Conservation (phyloP, 192 early-diverging fungal species). For the Helicostylum pulchrum region DNA sequence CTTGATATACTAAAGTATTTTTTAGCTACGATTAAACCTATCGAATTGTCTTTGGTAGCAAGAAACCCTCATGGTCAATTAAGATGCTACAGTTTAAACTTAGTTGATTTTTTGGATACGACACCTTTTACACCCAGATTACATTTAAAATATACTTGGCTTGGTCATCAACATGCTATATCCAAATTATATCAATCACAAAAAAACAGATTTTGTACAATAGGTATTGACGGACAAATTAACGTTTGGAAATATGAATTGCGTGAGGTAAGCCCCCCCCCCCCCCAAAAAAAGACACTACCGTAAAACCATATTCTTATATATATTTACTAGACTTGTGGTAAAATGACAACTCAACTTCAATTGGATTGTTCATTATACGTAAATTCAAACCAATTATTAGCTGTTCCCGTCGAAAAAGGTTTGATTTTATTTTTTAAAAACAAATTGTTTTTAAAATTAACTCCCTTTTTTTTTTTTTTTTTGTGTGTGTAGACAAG, state of each 20-base stretch:
- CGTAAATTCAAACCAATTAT: background rate
- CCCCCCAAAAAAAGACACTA: no score
- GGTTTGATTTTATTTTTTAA: background rate
- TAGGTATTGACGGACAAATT: slow-evolving; percentile 50
- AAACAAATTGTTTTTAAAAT: no score
- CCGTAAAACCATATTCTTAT: background rate
- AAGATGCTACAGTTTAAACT: slow-evolving; percentile 65
- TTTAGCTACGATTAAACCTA: slow-evolving; percentile 42
- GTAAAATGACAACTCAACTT: slow-evolving; percentile 17
- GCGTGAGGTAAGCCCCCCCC: slow-evolving; percentile 55
- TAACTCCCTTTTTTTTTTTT: no score
- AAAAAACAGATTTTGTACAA: slow-evolving; percentile 43
- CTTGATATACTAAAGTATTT: background rate
- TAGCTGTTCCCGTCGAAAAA: slow-evolving; percentile 24
- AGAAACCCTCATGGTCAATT: slow-evolving; percentile 58
- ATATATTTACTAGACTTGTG: slow-evolving; percentile 12
- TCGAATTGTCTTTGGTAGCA: slow-evolving; percentile 61
- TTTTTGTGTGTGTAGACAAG: slow-evolving; percentile 5
- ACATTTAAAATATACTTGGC: slow-evolving; percentile 61
- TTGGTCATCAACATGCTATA: slow-evolving; percentile 56
- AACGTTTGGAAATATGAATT: slow-evolving; percentile 50
- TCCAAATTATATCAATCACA: slow-evolving; percentile 43
- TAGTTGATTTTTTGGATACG: slow-evolving; percentile 75
- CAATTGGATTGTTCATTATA: slow-evolving; percentile 19
- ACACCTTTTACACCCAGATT: slow-evolving; percentile 55